Percentiles rank a stretch among this genome's conserved stretches.
Evolutionary conservation across 176 grass and related monocot genomes (phyloP).

Genomic region (Lolium perenne): DNA sequence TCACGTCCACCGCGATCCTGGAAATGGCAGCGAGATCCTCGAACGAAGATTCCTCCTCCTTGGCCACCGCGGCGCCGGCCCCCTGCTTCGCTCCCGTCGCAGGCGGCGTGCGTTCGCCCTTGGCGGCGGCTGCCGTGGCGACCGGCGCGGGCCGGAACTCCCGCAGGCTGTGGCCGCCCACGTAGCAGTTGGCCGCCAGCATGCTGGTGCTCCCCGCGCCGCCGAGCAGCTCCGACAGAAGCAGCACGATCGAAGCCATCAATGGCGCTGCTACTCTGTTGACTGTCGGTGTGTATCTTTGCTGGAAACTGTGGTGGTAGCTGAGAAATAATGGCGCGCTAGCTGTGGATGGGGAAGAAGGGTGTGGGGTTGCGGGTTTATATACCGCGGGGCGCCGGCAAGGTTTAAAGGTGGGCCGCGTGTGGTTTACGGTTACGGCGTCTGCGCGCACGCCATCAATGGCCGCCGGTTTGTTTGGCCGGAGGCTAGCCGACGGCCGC

Average conservation of each 20-base stretch:
- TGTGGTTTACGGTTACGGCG: constrained; percentile 13
- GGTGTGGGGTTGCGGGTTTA: not conserved
- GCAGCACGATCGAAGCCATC: constrained; percentile 58
- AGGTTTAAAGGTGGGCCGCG: not conserved
- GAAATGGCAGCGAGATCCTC: constrained; percentile 35
- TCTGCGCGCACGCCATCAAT: constrained; percentile 1
- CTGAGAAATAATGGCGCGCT: not conserved
- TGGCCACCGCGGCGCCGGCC: not conserved
- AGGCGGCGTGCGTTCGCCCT: not conserved
- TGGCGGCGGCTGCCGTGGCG: not conserved
- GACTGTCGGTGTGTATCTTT: not conserved
- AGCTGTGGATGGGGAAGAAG: not conserved
- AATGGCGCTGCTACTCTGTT: not conserved
- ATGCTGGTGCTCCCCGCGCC: constrained; percentile 44
- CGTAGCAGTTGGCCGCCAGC: constrained; percentile 47
- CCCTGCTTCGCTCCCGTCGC: not conserved
- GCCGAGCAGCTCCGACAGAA: constrained; percentile 60
- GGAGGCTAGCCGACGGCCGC: not conserved
- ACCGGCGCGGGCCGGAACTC: constrained; percentile 28
- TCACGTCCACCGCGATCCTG: constrained; percentile 47
- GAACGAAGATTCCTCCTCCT: constrained; percentile 20
- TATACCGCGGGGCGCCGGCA: not conserved
- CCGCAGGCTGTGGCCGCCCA: constrained; percentile 43
- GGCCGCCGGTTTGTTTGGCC: constrained; percentile 29
- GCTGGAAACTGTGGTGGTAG: not conserved